phyloP scores from a whole-genome alignment of 208 protist genomes.

The Trypanosoma mega region DNA sequence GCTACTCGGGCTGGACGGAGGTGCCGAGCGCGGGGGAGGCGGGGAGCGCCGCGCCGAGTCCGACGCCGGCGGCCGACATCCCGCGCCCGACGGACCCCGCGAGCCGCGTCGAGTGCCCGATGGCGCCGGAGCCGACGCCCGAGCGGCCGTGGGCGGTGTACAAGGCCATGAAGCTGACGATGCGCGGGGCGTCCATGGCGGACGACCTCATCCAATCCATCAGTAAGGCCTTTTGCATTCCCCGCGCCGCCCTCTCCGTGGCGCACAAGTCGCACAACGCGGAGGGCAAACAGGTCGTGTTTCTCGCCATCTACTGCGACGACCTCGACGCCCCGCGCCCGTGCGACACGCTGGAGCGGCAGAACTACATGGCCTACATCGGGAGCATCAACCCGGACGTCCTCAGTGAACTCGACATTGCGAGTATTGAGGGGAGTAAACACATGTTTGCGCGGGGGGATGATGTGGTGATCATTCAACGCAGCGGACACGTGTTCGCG shows the following conservation, averaged over 20 bases:
- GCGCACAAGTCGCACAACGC: conserved; percentile 33
- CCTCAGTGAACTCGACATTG: conserved; percentile 24
- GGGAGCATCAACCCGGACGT: conserved; percentile 8
- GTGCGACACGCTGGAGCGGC: conserved; percentile 55
- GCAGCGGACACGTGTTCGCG: conserved; percentile 4
- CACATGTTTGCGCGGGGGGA: conserved; percentile 41
- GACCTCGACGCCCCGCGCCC: conserved; percentile 23
- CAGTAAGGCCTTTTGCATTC: conserved; percentile 53
- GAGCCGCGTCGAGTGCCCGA: conserved; percentile 46
- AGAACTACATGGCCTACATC: conserved; percentile 59
- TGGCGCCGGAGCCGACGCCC: conserved; percentile 24
- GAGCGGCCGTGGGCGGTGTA: conserved; percentile 37
- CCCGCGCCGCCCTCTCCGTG: conserved; percentile 33
- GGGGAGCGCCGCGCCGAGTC: conserved; percentile 1
- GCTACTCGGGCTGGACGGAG: conserved; percentile 50
- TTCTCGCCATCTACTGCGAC: conserved; percentile 60
- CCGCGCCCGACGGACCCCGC: conserved; percentile 50
- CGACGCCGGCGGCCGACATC: neutral
- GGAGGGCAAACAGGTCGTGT: conserved; percentile 36
- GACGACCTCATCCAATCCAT: conserved; percentile 28
- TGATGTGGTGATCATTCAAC: conserved; percentile 19
- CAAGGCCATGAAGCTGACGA: conserved; percentile 40
- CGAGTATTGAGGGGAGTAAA: conserved; percentile 26
- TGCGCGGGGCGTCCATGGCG: conserved; percentile 28
- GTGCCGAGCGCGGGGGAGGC: conserved; percentile 63